These are phyloP conservation scores for Fusarium heterosporum DNA, from an alignment of 2,329 filamentous ascomycete genomes.

Conservation along the genomic window DNA sequence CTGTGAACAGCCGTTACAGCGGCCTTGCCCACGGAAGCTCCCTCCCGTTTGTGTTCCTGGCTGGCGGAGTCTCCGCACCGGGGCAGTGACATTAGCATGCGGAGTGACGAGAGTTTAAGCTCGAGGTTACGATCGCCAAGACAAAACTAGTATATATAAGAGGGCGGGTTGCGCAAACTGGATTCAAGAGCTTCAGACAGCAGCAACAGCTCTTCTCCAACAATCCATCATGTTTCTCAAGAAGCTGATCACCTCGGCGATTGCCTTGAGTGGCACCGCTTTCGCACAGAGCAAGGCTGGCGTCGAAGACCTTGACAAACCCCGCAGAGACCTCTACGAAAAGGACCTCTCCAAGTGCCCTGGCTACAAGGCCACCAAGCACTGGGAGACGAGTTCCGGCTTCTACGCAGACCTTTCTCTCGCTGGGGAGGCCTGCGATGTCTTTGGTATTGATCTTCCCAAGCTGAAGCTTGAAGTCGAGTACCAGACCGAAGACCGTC, in stretches of 20 bases:
- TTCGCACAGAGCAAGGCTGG: slow-evolving; percentile 39
- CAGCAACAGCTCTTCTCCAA: slow-evolving; percentile 14
- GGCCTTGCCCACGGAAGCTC: background rate
- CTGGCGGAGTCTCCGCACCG: slow-evolving; percentile 30
- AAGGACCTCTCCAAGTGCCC: slow-evolving; percentile 62
- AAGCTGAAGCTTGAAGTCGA: slow-evolving; percentile 72
- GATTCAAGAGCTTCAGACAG: background rate
- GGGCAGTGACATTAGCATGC: background rate
- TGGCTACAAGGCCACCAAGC: slow-evolving; percentile 74
- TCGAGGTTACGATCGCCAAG: background rate
- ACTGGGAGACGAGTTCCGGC: slow-evolving; percentile 63
- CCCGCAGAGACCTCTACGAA: slow-evolving; percentile 36
- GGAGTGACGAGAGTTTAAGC: slow-evolving; percentile 7
- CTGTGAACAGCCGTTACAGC: background rate
- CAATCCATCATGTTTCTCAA: slow-evolving; percentile 31
- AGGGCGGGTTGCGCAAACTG: background rate
- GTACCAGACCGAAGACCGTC: slow-evolving; percentile 61
- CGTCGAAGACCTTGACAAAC: slow-evolving; percentile 28
- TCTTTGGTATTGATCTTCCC: slow-evolving; percentile 81
- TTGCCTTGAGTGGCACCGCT: slow-evolving; percentile 28
- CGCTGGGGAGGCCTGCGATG: slow-evolving; percentile 77
- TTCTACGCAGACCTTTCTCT: slow-evolving; percentile 77
- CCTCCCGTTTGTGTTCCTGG: background rate
- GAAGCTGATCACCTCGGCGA: slow-evolving; percentile 29
- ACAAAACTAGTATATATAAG: slow-evolving; percentile 29